Conservation (phyloP, 2,329 filamentous ascomycete species). For the Xylaria polymorpha region DNA sequence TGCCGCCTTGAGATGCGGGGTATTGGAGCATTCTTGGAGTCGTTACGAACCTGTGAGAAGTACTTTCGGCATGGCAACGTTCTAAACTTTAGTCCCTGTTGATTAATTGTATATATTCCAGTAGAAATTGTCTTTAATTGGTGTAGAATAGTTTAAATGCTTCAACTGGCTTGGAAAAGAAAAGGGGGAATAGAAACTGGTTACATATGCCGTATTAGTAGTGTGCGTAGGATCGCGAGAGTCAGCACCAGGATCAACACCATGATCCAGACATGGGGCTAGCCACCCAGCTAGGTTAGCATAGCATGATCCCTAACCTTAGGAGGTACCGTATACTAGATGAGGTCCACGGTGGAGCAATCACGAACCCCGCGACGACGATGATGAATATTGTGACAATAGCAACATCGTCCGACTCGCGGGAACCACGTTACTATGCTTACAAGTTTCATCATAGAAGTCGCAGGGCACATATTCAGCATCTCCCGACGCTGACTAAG, state of each 20-base stretch:
- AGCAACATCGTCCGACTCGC: neutral
- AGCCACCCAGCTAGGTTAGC: slow-evolving; percentile 16
- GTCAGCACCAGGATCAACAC: slow-evolving; percentile 22
- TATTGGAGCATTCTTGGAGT: slow-evolving; percentile 5
- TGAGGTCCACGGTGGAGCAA: neutral
- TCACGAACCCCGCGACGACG: slow-evolving; percentile 22
- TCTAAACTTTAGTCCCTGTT: neutral
- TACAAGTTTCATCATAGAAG: neutral
- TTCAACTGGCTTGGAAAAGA: neutral
- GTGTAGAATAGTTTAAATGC: neutral
- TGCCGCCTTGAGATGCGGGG: slow-evolving; percentile 10
- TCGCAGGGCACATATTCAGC: neutral
- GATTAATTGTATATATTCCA: slow-evolving; percentile 1
- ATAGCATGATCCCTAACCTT: slow-evolving; percentile 3
- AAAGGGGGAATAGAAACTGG: neutral
- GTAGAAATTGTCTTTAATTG: neutral
- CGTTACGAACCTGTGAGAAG: slow-evolving; percentile 57
- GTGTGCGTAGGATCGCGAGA: slow-evolving; percentile 6
- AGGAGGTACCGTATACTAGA: no score
- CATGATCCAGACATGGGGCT: slow-evolving; percentile 12
- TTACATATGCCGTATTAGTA: slow-evolving; percentile 20
- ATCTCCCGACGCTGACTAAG: neutral
- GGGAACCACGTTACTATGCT: neutral
- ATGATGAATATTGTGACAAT: slow-evolving; percentile 5
- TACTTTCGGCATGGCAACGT: slow-evolving; percentile 58